These are phyloP conservation scores for Xylaria palmicola DNA, from an alignment of 495 filamentous ascomycete genomes.

Conservation along the genomic window DNA sequence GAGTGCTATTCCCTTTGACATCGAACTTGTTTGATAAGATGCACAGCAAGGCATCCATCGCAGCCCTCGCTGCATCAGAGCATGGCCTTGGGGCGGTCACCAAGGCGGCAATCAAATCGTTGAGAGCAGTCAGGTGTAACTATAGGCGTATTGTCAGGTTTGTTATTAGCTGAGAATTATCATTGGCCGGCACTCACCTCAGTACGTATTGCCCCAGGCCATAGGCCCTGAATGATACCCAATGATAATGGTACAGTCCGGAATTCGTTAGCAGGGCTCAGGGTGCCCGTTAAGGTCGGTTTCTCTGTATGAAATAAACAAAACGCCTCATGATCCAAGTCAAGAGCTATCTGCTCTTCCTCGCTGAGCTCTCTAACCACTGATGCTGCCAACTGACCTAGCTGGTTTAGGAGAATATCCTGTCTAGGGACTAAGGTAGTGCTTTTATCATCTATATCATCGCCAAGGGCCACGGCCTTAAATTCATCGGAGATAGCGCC, in stretches of 20 bases:
- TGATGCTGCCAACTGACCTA: slow-evolving; percentile 24
- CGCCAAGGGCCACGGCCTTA: slow-evolving; percentile 10
- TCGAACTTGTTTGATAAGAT: slow-evolving; percentile 28
- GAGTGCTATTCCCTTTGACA: neutral
- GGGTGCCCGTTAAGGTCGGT: neutral
- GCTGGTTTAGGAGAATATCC: slow-evolving; percentile 26
- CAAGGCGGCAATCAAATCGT: slow-evolving; percentile 13
- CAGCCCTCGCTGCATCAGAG: slow-evolving; percentile 20
- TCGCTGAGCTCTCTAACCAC: slow-evolving; percentile 26
- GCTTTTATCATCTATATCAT: slow-evolving; percentile 1
- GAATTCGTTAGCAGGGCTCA: slow-evolving; percentile 20
- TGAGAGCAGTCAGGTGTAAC: slow-evolving; percentile 18
- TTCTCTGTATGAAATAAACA: slow-evolving; percentile 26
- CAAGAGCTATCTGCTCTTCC: slow-evolving; percentile 26
- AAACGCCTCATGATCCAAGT: slow-evolving; percentile 32
- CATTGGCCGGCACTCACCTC: slow-evolving; percentile 29
- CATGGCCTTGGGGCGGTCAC: neutral
- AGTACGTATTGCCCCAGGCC: slow-evolving; percentile 35
- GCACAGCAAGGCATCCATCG: slow-evolving; percentile 21
- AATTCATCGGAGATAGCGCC: neutral
- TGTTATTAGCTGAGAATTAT: neutral
- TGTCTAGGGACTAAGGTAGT: slow-evolving; percentile 7
- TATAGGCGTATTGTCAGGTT: neutral
- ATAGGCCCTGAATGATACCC: slow-evolving; percentile 45
- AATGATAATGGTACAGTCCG: slow-evolving; percentile 34